phyloP scores from a whole-genome alignment of 2,329 filamentous ascomycete species.

The Rutstroemia sp. region DNA sequence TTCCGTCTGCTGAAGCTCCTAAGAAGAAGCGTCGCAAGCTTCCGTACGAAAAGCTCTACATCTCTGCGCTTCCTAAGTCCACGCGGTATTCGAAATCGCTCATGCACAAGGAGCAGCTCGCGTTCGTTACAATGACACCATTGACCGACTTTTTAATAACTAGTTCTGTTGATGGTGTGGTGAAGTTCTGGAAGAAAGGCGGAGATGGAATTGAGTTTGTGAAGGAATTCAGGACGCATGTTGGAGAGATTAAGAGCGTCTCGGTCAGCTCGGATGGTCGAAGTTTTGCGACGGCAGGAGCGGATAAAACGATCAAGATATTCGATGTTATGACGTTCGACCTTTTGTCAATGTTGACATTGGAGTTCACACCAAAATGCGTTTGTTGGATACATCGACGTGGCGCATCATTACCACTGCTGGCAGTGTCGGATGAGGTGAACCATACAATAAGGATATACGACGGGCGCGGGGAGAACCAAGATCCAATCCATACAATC shows the following conservation, averaged over 20 bases:
- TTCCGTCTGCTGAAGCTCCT: constrained; percentile 69
- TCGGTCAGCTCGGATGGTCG: constrained; percentile 84
- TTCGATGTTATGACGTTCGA: constrained; percentile 83
- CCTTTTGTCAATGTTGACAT: constrained; percentile 71
- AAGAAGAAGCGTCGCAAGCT: constrained; percentile 90
- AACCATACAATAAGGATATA: constrained; percentile 73
- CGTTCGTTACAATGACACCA: constrained; percentile 82
- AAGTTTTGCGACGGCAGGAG: constrained; percentile 85
- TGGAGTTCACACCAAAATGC: constrained; percentile 67
- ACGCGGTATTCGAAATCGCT: constrained; percentile 86
- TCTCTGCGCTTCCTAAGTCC: constrained; percentile 78
- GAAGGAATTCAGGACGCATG: constrained; percentile 92
- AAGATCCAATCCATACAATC: constrained; percentile 68
- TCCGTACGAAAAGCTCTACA: constrained; percentile 90
- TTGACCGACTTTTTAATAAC: constrained; percentile 94
- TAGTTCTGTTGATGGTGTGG: constrained; percentile 86
- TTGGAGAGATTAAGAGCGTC: constrained; percentile 74
- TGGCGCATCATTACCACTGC: constrained; percentile 77
- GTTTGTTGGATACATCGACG: constrained; percentile 89
- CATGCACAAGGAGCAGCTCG: constrained; percentile 96
- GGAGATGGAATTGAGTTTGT: constrained; percentile 90
- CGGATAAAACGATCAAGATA: constrained; percentile 72
- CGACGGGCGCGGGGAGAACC: constrained; percentile 79
- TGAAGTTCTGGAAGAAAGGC: constrained; percentile 99
- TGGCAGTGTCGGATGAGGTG: constrained; percentile 73